Evolutionary conservation across 495 filamentous ascomycete genomes (phyloP).

Genomic region (Cercophora samala): DNA sequence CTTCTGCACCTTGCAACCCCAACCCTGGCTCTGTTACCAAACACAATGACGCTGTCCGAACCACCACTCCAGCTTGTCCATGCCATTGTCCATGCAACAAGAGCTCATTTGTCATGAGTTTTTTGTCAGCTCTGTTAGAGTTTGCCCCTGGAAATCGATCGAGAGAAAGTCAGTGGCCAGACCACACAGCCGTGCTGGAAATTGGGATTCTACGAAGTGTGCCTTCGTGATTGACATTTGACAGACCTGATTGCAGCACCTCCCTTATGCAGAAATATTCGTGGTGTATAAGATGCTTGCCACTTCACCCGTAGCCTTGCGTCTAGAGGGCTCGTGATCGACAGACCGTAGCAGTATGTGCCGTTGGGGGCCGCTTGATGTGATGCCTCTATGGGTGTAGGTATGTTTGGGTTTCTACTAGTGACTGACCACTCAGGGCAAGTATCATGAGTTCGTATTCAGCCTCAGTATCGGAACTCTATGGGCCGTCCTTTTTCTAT

Average conservation of each 20-base stretch:
- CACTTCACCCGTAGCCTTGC: background rate
- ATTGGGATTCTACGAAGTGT: background rate
- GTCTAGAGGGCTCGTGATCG: background rate
- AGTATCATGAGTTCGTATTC: background rate
- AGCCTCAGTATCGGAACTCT: background rate
- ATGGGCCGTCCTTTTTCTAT: background rate
- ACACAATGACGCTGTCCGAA: background rate
- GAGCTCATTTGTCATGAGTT: background rate
- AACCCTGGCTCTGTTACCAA: background rate
- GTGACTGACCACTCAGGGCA: background rate
- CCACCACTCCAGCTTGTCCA: background rate
- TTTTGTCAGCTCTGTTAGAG: background rate
- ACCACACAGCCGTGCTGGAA: background rate
- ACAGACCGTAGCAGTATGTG: background rate
- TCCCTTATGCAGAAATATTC: background rate
- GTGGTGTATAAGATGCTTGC: background rate
- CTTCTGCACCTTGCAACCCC: background rate
- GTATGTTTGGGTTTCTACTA: background rate
- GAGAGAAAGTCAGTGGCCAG: background rate
- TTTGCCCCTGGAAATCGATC: background rate
- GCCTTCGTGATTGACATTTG: background rate
- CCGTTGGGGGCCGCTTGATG: background rate
- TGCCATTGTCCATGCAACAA: background rate
- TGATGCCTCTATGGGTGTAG: background rate
- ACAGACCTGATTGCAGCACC: background rate